Evolutionary conservation across 2,329 filamentous ascomycete genomes (phyloP), one percentile per base, ranked within the genome.

Genomic region (Hymenoscyphus scutula): DNA sequence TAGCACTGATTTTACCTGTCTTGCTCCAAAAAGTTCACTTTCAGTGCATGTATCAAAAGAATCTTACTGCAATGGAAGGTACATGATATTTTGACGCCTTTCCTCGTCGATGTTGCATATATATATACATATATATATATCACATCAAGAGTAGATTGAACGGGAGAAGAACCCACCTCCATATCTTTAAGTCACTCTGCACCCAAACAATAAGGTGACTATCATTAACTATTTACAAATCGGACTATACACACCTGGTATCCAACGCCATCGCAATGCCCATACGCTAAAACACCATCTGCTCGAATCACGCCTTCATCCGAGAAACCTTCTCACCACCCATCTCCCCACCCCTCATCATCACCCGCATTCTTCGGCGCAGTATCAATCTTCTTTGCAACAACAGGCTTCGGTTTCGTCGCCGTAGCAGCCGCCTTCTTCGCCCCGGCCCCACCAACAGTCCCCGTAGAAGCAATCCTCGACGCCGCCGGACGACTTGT

Each of bases 311-410:
- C 45, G 32, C 37, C n/a, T 5, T 23, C n/a, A 25, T 27, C n/a
- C 23, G n/a, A 23, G 32, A 37, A n/a, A 23, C 27, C 8, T 23
- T 15, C 23, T 58, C 69, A 86, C 86, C 86, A 89, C 7, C 84
- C 85, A 65, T 88, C 86, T 5, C 84, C 87, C 87, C 87, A 89
- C 1, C 81, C 84, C 69, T 86, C 85, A 62, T 81, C 80, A 27
- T 82, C 82, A 1, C 78, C 84, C 3, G 77, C 75, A 55, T 81
- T 79, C 73, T 88, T 89, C 0, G 88, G 88, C 70, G 85, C 87
- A 70, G 84, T 82, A 70, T 90, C 84, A 65, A 91, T 85, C 76
- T 89, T 90, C 77, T 91, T 92, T 0, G 82, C 74, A 4, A 73
- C 68, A 8, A 75, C 64, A 6, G 77, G 71, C 64, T 81, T 84